phyloP scores from a whole-genome alignment of 2,329 filamentous ascomycete genomes.

The Meredithiella fracta region DNA sequence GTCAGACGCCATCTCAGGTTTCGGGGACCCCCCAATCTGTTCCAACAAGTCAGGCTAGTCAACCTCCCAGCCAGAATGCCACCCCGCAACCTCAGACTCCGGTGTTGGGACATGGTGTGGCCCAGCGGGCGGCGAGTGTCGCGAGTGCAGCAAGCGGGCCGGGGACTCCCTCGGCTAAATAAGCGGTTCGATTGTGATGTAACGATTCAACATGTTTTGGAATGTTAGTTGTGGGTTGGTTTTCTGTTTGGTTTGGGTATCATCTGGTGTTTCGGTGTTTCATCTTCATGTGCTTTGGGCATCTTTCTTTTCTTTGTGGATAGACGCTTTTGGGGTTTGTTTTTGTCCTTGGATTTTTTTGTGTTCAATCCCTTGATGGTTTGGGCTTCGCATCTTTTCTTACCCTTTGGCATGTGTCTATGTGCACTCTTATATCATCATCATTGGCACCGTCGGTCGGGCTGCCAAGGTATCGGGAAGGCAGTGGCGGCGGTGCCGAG shows the following conservation, averaged over 20 bases:
- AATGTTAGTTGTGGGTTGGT: background rate
- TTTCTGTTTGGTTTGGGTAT: background rate
- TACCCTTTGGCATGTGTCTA: background rate
- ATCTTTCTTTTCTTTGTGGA: background rate
- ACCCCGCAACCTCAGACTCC: conserved; percentile 2
- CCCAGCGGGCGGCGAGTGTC: conserved; percentile 19
- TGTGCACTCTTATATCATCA: background rate
- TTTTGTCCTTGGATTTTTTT: background rate
- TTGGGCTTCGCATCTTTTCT: background rate
- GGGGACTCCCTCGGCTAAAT: conserved; percentile 21
- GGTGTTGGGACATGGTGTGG: conserved; percentile 11
- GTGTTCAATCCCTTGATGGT: background rate
- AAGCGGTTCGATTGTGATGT: background rate
- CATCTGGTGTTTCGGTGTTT: conserved; percentile 1
- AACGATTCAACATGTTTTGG: background rate
- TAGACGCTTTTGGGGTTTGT: background rate
- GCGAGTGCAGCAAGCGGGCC: conserved; percentile 22
- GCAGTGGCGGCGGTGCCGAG: background rate
- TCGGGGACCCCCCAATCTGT: conserved; percentile 12
- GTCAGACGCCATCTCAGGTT: background rate
- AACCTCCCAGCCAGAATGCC: background rate
- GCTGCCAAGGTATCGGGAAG: background rate
- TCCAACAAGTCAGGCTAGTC: background rate
- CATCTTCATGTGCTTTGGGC: background rate
- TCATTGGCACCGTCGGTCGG: background rate